Percentiles rank a stretch among this genome's conserved stretches.
Evolutionary conservation across 202 grass and related monocot genomes (phyloP).

Genomic region (Zoysia matrella): DNA sequence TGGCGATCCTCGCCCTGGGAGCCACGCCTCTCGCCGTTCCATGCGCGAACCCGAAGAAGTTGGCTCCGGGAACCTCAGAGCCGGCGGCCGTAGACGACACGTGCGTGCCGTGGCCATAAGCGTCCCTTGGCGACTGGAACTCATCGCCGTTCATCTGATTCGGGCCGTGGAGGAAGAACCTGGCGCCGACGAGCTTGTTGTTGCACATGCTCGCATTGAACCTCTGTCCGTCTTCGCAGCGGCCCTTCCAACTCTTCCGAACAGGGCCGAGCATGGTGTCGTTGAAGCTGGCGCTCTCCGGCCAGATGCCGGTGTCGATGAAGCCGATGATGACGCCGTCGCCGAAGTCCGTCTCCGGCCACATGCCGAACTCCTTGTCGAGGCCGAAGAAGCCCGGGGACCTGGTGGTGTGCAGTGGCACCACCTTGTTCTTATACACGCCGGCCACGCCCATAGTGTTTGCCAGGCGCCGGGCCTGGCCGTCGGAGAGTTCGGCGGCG

Average conservation of each 20-base stretch:
- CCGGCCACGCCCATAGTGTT: constrained; percentile 7
- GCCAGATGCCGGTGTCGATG: constrained; percentile 61
- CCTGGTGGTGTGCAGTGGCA: constrained; percentile 45
- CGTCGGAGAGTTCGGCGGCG: neutral
- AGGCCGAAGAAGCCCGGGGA: constrained; percentile 61
- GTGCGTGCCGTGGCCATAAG: constrained; percentile 36
- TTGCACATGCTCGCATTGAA: constrained; percentile 53
- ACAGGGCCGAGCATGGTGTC: constrained; percentile 52
- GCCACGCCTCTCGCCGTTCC: constrained; percentile 51
- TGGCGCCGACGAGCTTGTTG: constrained; percentile 57
- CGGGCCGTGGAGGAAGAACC: neutral
- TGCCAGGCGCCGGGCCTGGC: neutral
- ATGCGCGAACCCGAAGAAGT: constrained; percentile 17
- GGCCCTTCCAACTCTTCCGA: constrained; percentile 36
- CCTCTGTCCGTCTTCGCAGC: constrained; percentile 33
- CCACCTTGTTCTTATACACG: constrained; percentile 16
- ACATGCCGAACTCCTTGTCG: constrained; percentile 13
- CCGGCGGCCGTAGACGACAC: constrained; percentile 56
- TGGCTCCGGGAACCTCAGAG: neutral
- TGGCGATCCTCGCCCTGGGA: constrained; percentile 54
- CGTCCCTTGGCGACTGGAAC: neutral
- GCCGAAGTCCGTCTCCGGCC: constrained; percentile 40
- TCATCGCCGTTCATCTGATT: accelerated
- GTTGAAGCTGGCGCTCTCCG: constrained; percentile 60
- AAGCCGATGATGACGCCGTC: constrained; percentile 61